Evolutionary conservation across 306 rosid genomes (phyloP), one percentile per base, ranked within the genome.

Genomic region (Vigna unguiculata): DNA sequence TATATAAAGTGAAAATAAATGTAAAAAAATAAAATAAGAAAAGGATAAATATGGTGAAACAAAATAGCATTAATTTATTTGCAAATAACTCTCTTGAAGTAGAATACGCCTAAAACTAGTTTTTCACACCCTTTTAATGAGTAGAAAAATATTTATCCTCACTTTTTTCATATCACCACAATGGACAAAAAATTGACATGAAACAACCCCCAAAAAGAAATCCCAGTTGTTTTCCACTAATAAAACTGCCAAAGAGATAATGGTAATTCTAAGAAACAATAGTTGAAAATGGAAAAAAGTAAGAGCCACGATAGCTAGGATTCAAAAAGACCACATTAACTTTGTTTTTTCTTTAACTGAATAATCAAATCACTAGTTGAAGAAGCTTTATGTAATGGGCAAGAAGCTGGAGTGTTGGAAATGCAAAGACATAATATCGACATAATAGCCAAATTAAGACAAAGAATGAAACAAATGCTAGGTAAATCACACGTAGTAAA

Each of bases 381-480:
- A 51, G 16, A 78, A 51, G 9, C 78, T 69, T 83, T 83, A 41
- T 38, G 53, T 22, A 15, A 72, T 12, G 54, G 53, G 51, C 0
- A 21, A 51, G 28, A 40, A 46, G 81, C 3, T 49, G 14, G 22
- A 66, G 38, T 41, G 25, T 52, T 79, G 73, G 24, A 73, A 52
- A 10, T 46, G 63, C 40, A 54, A 66, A 5, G 83, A 81, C 92
- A 83, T 86, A 58, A 84, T 88, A 80, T 86, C 88, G 83, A 85
- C 96, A 86, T 85, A 20, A 57, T 83, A 52, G 25, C 59, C 22
- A 30, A 73, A 75, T 2, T 3, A 40, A 59, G 57, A 47, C 32
- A 20, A 19, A 10, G 2, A 6, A 28, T 32, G 49, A 24, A 25
- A 46, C 40, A 72, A 72, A 61, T 74, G 36, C 1, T 55, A 58